Base-by-base conservation (phyloP, 2,329 filamentous ascomycete species). In the Alternaria sp. region DNA sequence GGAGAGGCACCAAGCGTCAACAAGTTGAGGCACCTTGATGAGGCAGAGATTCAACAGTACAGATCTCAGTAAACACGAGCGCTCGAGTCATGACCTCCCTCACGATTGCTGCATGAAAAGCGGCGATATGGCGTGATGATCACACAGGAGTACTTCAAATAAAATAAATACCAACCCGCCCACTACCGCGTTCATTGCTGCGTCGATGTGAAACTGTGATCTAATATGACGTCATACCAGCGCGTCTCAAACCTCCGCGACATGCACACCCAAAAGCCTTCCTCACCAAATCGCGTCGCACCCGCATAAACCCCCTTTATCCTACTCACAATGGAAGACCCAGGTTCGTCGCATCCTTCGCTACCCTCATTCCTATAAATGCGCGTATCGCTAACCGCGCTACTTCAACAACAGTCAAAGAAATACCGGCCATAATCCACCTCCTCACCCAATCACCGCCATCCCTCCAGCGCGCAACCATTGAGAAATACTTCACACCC, bases 1-100 rank as follows among this genome's bases (percentile, higher is more conserved):
- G 92, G 92, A 6, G 86, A 90, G 73, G 81, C 88, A 1, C 88
- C 92, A 1, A 80, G 81, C 8, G 86, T 93, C 41, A 95, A 93
- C 75, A 91, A 88, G 75, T 75, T 96, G 71, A 84, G 92, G 58
- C 89, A 96, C 76, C 80, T 96, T 51, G 86, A 80, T 23, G 83
- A 89, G 80, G 68, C 64, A 6, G 75, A 77, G 67, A 61, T 77
- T 11, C 60, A 73, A 52, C 74, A 77, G 58, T 77, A 73, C 69
- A 72, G 68, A 62, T 62, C 68, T 8, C 72, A 74, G 66, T 76
- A 74, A 58, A 37, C 10, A 21, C 14, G 34, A 28, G 26, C 26
- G 8, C 8, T 3, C 8, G 36, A 31, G 23, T n/a, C 8, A 58
- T 33, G 41, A 31, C 10, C 23, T n/a, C 14, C 10, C 23, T n/a